Conservation (phyloP, 2,329 filamentous ascomycete genomes). For the Ophiostoma perfectum region DNA sequence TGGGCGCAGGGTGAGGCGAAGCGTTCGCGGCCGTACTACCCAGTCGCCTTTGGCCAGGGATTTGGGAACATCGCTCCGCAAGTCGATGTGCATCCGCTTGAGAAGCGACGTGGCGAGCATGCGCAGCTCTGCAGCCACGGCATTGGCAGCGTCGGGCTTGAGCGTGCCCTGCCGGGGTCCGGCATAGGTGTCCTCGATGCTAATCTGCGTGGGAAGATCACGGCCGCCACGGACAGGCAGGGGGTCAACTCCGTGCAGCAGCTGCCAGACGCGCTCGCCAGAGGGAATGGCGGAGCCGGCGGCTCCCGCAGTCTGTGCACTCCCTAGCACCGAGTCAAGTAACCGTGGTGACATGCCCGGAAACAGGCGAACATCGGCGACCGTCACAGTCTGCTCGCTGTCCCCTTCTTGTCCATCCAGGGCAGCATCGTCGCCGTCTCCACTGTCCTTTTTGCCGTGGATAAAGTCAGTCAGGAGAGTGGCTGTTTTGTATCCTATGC, state of each 20-base stretch:
- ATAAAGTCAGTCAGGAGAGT: slow-evolving; percentile 47
- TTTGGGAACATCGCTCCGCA: slow-evolving; percentile 41
- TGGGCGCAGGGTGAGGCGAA: slow-evolving; percentile 74
- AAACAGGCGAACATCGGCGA: slow-evolving; percentile 58
- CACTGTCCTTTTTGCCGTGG: slow-evolving; percentile 26
- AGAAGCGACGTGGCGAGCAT: slow-evolving; percentile 65
- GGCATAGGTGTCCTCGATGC: slow-evolving; percentile 87
- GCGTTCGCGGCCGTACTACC: slow-evolving; percentile 67
- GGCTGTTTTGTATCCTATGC: slow-evolving; percentile 76
- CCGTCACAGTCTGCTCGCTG: slow-evolving; percentile 48
- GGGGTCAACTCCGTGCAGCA: slow-evolving; percentile 76
- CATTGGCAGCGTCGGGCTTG: slow-evolving; percentile 50
- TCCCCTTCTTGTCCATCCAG: slow-evolving; percentile 31
- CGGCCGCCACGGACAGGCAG: slow-evolving; percentile 66
- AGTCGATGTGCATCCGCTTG: slow-evolving; percentile 70
- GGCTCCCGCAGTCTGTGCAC: slow-evolving; percentile 42
- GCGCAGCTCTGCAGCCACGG: slow-evolving; percentile 63
- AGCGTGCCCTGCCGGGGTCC: slow-evolving; percentile 59
- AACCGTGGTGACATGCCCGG: slow-evolving; percentile 57
- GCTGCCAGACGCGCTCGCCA: slow-evolving; percentile 65
- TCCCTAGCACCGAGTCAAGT: slow-evolving; percentile 62
- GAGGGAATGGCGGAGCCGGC: slow-evolving; percentile 38
- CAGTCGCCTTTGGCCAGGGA: slow-evolving; percentile 26
- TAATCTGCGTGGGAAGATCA: slow-evolving; percentile 77
- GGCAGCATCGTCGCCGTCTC: slow-evolving; percentile 30